phyloP scores from a whole-genome alignment of 1,139 yeast genomes.

The Kodamaea derodonti region DNA sequence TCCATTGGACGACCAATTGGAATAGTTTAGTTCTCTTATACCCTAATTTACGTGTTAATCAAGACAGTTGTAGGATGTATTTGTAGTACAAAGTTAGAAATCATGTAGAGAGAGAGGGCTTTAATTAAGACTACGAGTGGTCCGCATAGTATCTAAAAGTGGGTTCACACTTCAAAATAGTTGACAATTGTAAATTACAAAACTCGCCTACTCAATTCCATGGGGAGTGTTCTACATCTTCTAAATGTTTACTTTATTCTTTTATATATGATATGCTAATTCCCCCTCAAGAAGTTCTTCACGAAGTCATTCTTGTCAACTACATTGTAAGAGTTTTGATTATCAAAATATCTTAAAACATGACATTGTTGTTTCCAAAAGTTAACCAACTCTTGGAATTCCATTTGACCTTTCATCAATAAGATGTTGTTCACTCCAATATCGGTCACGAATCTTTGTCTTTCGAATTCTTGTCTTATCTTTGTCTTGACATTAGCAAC shows the following conservation, averaged over 20 bases:
- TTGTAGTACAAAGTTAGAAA: no score
- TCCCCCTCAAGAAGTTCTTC: slow-evolving; percentile 70
- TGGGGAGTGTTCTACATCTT: no score
- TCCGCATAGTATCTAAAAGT: no score
- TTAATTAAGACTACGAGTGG: no score
- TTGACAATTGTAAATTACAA: no score
- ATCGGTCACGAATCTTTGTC: slow-evolving; percentile 72
- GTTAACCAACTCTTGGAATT: slow-evolving; percentile 81
- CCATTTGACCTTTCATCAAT: slow-evolving; percentile 85
- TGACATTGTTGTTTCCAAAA: slow-evolving; percentile 92
- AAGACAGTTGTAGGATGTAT: no score
- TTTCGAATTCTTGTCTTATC: slow-evolving; percentile 85
- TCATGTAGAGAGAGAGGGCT: no score
- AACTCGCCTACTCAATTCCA: no score
- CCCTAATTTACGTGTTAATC: background rate
- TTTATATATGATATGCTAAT: no score
- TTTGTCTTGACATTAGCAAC: slow-evolving; percentile 78
- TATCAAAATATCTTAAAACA: slow-evolving; percentile 76
- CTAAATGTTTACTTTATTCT: no score
- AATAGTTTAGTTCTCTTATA: slow-evolving; percentile 17
- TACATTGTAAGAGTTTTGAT: slow-evolving; percentile 51
- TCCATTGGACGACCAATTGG: slow-evolving; percentile 54
- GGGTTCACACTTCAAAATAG: no score
- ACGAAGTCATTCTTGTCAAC: slow-evolving; percentile 55
- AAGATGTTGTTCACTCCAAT: slow-evolving; percentile 63